Evolutionary conservation across 345 rosid species (phyloP), one percentile per base, ranked within the genome.

Genomic region (Psidium guajava): DNA sequence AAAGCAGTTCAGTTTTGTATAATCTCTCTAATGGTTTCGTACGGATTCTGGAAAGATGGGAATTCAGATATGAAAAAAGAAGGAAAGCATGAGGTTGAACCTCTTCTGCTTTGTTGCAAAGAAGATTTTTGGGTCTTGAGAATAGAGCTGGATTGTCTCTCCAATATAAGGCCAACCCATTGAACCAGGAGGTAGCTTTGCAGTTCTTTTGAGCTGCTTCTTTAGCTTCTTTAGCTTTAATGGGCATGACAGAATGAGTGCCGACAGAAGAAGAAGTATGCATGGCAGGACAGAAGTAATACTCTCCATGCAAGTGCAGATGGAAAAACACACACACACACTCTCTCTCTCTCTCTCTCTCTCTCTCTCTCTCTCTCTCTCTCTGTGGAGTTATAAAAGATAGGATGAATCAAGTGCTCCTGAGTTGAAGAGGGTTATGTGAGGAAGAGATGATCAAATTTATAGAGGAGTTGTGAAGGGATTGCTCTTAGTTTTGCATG

Each of bases 81-180:
- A 14, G 21, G 3, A 21, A 36, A 32, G n/a, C n/a, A 4, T 28
- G 47, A 50, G 51, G 11, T 16, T 16, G 15, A 86, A 94, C 98
- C 98, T 93, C 87, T 90, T 89, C 84, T 93, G 93, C 86, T 88
- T 96, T 59, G 88, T 80, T 24, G 90, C 87, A 84, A 94, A 96
- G 93, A 96, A 96, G 86, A 90, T 44, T 84, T 91, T 92, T 0
- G 99, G 99, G 87, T 96, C 89, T 83, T 93, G 92, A 85, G 99
- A 93, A 87, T 94, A 96, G 69, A 96, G 94, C 86, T 92, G 96
- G 81, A 91, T 91, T 77, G 99, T 96, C 85, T 96, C 96, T 49
- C 98, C 98, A 25, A 96, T 74, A 88, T 87, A 93, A 58, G 99
- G 99, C 96, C 92, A 94, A 22, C 98, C 98, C 95, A 93, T 89